phyloP scores from a whole-genome alignment of 2,329 filamentous ascomycete genomes.

The Cercospora sp. region DNA sequence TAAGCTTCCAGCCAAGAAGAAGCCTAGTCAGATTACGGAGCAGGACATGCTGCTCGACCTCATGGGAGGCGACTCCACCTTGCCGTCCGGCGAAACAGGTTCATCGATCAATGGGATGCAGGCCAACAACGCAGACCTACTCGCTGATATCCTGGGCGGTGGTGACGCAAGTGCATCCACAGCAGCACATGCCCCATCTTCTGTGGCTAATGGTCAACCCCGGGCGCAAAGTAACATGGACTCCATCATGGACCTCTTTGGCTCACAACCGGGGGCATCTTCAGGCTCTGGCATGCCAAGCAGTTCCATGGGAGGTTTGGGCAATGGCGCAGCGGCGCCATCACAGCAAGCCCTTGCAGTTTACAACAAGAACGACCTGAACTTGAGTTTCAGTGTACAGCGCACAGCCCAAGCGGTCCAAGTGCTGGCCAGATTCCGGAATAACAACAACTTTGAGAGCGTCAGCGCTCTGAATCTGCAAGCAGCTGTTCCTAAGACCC shows the following conservation, averaged over 20 bases:
- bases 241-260: conserved; percentile 90
- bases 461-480: conserved; percentile 81
- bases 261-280: conserved; percentile 40
- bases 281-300: conserved; percentile 40
- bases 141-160: conserved; percentile 88
- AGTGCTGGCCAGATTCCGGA: conserved; percentile 79
- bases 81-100: conserved; percentile 59
- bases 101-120: conserved; percentile 58
- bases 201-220: conserved; percentile 29
- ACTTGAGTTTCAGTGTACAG: conserved; percentile 79
- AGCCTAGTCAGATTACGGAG: conserved; percentile 77
- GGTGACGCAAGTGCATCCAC: conserved; percentile 53
- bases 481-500: conserved; percentile 92
- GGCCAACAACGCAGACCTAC: conserved; percentile 74
- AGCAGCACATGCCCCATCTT: conserved; percentile 39
- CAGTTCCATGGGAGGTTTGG: conserved; percentile 48
- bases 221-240: conserved; percentile 43
- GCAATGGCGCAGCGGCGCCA: conserved; percentile 51
- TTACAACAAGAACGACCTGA: conserved; percentile 83
- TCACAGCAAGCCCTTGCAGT: conserved; percentile 60
- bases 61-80: conserved; percentile 68
- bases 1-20: conserved; percentile 68
- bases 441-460: conserved; percentile 57
- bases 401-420: conserved; percentile 79
- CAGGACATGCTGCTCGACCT: conserved; percentile 89